Conservation (phyloP, 306 rosid genomes). For the Corylus heterophylla region DNA sequence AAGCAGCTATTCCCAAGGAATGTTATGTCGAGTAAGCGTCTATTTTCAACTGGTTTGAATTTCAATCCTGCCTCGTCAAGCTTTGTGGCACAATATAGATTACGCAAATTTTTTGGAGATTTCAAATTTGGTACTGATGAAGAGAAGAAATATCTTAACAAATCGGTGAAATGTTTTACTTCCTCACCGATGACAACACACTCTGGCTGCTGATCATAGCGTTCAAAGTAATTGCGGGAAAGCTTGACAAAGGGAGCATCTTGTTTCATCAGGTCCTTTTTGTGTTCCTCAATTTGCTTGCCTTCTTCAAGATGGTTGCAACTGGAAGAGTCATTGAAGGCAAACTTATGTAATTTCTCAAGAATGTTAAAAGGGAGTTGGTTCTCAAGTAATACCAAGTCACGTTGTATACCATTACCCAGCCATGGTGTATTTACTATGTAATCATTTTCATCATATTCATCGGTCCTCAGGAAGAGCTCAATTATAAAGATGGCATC, state of each 20-base stretch:
- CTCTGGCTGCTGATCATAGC: neutral
- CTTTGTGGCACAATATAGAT: neutral
- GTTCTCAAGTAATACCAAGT: constrained; percentile 32
- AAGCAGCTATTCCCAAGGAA: neutral
- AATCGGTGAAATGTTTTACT: neutral
- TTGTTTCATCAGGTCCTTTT: too few species aligned
- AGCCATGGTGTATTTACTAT: constrained; percentile 28
- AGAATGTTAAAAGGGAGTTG: constrained; percentile 31
- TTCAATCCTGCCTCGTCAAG: neutral
- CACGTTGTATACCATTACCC: constrained; percentile 7
- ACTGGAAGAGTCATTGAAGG: too few species aligned
- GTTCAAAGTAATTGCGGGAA: neutral
- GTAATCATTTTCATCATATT: neutral
- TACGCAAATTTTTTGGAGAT: neutral
- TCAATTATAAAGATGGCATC: constrained; percentile 36
- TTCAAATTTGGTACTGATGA: fast-evolving
- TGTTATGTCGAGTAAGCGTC: too few species aligned
- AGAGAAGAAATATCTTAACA: neutral
- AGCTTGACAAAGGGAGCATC: neutral
- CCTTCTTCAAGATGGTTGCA: neutral
- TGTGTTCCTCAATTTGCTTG: neutral
- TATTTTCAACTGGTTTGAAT: neutral
- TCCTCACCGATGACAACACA: too few species aligned
- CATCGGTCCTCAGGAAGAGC: neutral
- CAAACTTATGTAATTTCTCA: neutral